Conservation (phyloP, 164 flowering plant genomes). For the Houttuynia cordata region DNA sequence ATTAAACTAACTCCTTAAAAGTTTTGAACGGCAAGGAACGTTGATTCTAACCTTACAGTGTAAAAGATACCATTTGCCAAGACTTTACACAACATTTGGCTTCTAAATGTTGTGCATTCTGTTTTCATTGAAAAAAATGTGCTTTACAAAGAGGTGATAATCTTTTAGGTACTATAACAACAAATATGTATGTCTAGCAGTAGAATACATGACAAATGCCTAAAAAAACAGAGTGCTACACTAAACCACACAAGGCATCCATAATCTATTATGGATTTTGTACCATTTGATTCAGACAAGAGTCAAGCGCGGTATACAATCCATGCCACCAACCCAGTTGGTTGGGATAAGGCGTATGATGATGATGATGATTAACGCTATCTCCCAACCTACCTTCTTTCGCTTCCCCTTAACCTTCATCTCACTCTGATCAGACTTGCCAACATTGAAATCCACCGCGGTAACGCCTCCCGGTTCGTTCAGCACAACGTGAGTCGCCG, state of each 20-base stretch:
- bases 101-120: conserved; percentile 90
- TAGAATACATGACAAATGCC: too few species aligned
- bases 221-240: too few species aligned
- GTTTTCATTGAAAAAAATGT: conserved; percentile 5
- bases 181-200: too few species aligned
- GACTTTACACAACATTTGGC: conserved; percentile 80
- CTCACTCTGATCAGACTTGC: conserved; percentile 77
- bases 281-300: too few species aligned
- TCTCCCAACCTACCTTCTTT: conserved; percentile 42
- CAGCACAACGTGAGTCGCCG: conserved; percentile 63
- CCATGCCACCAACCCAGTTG: too few species aligned
- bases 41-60: conserved; percentile 53
- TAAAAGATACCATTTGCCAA: conserved; percentile 39
- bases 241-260: too few species aligned
- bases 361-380: not conserved
- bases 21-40: not conserved
- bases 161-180: not conserved
- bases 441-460: conserved; percentile 88
- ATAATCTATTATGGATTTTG: too few species aligned
- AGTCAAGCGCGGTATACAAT: too few species aligned
- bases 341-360: too few species aligned
- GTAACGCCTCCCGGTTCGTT: conserved; percentile 57
- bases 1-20: too few species aligned
- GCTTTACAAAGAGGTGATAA: not conserved
- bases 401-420: conserved; percentile 85